Base-by-base conservation (phyloP, 192 early-diverging fungal species). In the Coemansia sp. region DNA sequence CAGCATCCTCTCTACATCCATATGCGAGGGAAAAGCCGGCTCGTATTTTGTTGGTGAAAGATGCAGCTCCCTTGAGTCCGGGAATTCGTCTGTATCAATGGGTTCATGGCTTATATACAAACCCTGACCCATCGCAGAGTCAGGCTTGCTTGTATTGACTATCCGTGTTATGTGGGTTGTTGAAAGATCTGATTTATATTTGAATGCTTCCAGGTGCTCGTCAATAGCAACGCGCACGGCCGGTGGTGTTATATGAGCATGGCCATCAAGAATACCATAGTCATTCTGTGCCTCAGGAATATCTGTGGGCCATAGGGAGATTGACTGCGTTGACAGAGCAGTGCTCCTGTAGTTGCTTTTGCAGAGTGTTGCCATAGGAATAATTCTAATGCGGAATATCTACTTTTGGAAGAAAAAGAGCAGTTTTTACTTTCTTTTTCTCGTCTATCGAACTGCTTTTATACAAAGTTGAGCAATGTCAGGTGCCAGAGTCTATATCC, bases 101-200 rank as follows among this genome's bases (percentile, higher is more conserved):
- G 27, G 44, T 21, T 61, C 59, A 17, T 61, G 48, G 59, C 59
- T 61, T 2, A 47, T 39, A 10, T 43, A 47, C 38, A 61, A 41
- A 10, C 59, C 59, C 24, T 61, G 47, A 8, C 59, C 59, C 59
- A 61, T 61, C 19, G 52, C 59, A 2, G 59, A 61, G 38, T 61
- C 48, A n/a, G 49, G 49, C 40, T 61, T 61, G 23, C 22, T 22
- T 0, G 59, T 61, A 48, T 61, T 61, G 15, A 61, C 59, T 12
- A 61, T 39, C 3, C 59, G 59, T 5, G 48, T 61, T 12, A 61
- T 49, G 9, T 46, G 44, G 18, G n/a, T 21, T 19, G 21, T 18
- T 9, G 8, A 21, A 7, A 21, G 8, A 9, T 46, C 44, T 9
- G 44, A n/a, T 9, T 21, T 19, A 4, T 21, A 1, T 3, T n/a